Conservation (phyloP, 179 eudicot species). For the Amaranthus tricolor region DNA sequence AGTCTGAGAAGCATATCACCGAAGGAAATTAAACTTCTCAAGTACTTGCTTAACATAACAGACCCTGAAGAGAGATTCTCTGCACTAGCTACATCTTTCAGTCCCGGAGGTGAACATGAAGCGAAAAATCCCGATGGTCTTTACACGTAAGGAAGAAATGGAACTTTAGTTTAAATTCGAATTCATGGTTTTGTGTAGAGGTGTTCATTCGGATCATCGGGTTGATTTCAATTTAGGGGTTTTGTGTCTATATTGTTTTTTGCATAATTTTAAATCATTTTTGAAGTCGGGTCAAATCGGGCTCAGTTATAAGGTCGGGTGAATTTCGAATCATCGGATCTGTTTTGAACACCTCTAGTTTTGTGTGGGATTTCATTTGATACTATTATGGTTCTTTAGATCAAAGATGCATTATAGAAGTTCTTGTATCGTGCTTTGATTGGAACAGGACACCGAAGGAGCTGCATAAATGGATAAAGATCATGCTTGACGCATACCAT, state of each 20-base stretch:
- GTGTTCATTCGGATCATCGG: no score
- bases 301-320: no score
- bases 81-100: constrained; percentile 79
- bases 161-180: neutral
- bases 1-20: constrained; percentile 83
- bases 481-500: constrained; percentile 84
- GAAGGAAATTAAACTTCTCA: constrained; percentile 83
- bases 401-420: neutral
- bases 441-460: constrained; percentile 79
- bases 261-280: neutral
- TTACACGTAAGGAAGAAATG: constrained; percentile 58
- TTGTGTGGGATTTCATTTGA: no score
- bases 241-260: neutral
- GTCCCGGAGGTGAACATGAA: constrained; percentile 70
- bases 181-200: neutral
- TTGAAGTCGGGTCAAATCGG: no score
- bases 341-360: no score
- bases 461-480: constrained; percentile 88
- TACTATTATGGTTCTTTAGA: no score
- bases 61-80: constrained; percentile 98
- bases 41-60: constrained; percentile 79
- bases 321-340: no score
- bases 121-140: constrained; percentile 62
- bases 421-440: constrained; percentile 12
- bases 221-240: no score